Conservation (phyloP, 805 yeast genomes). For the Pichia exigua region DNA sequence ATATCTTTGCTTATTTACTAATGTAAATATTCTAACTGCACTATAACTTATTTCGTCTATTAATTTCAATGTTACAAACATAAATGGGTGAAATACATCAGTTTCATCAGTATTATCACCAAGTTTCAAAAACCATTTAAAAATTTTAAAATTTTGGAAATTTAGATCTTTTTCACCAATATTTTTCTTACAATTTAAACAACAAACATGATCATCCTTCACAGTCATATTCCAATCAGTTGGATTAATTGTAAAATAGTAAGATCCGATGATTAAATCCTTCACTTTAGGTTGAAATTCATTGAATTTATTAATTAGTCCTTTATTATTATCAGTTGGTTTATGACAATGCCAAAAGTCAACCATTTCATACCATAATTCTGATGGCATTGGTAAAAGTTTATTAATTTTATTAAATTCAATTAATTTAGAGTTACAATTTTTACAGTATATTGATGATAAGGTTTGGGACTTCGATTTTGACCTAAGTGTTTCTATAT, state of each 20-base stretch:
- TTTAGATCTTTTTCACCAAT: slow-evolving; percentile 36
- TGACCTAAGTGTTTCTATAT: slow-evolving; percentile 8
- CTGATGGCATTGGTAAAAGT: slow-evolving; percentile 74
- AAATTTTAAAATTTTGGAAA: slow-evolving; percentile 26
- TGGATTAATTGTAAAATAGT: slow-evolving; percentile 40
- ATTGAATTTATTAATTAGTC: slow-evolving; percentile 29
- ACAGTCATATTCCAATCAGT: slow-evolving; percentile 13
- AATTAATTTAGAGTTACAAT: slow-evolving; percentile 18
- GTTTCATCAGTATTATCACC: not conserved
- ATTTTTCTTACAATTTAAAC: slow-evolving; percentile 30
- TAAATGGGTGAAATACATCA: slow-evolving; percentile 31
- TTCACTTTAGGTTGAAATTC: slow-evolving; percentile 36
- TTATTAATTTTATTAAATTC: slow-evolving; percentile 26
- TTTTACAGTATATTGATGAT: slow-evolving; percentile 10
- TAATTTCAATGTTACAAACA: slow-evolving; percentile 32
- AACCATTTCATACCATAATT: slow-evolving; percentile 90
- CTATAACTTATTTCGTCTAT: slow-evolving; percentile 36
- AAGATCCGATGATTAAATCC: slow-evolving; percentile 46
- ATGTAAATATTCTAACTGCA: slow-evolving; percentile 32
- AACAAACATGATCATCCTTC: slow-evolving; percentile 18
- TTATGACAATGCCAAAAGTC: slow-evolving; percentile 97
- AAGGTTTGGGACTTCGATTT: not conserved
- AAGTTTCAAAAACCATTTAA: slow-evolving; percentile 13
- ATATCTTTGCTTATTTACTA: slow-evolving; percentile 10
- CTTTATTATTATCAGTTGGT: slow-evolving; percentile 32